Evolutionary conservation across 306 rosid species (phyloP).

Genomic region (Myrica gale): DNA sequence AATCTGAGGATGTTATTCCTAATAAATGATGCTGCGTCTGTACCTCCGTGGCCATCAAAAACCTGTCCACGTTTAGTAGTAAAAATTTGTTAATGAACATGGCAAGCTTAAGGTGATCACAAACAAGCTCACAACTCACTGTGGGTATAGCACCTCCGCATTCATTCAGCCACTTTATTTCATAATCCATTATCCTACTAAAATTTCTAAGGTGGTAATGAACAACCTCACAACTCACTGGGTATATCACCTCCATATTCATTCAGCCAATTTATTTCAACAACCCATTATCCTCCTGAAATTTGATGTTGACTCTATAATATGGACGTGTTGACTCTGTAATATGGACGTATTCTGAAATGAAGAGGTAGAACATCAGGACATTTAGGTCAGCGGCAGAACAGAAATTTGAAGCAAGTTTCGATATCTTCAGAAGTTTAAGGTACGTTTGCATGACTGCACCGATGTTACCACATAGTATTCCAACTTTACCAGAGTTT

Average conservation of each 20-base stretch:
- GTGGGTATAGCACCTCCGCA: not conserved
- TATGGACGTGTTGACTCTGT: no score
- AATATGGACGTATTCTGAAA: not conserved
- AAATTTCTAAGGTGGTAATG: not conserved
- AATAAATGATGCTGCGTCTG: constrained; percentile 67
- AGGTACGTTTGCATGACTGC: not conserved
- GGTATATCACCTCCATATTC: not conserved
- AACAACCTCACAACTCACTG: not conserved
- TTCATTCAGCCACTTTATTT: constrained; percentile 8
- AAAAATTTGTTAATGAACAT: constrained; percentile 7
- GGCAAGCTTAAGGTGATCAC: constrained; percentile 2
- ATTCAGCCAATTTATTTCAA: constrained; percentile 11
- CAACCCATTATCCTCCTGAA: not conserved
- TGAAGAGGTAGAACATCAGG: not conserved
- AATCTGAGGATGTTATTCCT: constrained; percentile 68
- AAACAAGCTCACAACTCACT: not conserved
- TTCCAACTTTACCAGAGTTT: not conserved
- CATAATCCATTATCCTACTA: not conserved
- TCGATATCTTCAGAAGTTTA: not conserved
- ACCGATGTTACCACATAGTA: not conserved
- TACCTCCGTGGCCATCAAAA: constrained; percentile 89
- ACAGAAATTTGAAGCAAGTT: not conserved
- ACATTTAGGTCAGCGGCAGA: not conserved
- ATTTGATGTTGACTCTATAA: no score
- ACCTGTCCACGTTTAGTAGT: constrained; percentile 44